A percentile compares a stretch with the other conserved stretches of the same genome.
phyloP scores from a whole-genome alignment of 78 protist genomes.

The Andalucia godoyi region DNA sequence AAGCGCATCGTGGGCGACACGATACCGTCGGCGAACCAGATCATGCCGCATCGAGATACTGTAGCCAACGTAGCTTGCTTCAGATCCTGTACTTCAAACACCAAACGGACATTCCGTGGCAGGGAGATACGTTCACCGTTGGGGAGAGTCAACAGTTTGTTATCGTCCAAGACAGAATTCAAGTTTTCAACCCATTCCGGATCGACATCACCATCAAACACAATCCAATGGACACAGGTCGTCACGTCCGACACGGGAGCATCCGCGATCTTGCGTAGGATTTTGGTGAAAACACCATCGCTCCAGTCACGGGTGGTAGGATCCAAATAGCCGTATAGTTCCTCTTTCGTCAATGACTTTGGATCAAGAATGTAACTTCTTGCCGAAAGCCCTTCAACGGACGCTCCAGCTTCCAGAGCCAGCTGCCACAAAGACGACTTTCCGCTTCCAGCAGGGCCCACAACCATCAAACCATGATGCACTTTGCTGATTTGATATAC shows the following conservation, averaged over 20 bases:
- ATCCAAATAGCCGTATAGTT: constrained; percentile 87
- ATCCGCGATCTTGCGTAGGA: constrained; percentile 69
- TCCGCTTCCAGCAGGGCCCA: constrained; percentile 88
- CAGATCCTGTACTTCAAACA: constrained; percentile 90
- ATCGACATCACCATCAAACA: constrained; percentile 98
- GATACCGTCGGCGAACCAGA: constrained; percentile 86
- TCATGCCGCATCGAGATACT: constrained; percentile 97
- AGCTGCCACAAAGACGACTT: constrained; percentile 81
- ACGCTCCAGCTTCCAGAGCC: constrained; percentile 61
- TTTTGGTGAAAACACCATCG: constrained; percentile 92
- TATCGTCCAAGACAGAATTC: constrained; percentile 95
- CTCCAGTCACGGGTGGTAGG: constrained; percentile 96
- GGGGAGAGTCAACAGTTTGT: constrained; percentile 93
- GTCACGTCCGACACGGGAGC: constrained; percentile 57
- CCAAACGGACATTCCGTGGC: constrained; percentile 75
- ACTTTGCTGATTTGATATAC: constrained; percentile 70
- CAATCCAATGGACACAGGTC: constrained; percentile 78
- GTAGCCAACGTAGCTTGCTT: constrained; percentile 96
- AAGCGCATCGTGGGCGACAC: constrained; percentile 4
- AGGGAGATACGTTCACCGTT: constrained; percentile 94
- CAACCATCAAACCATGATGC: constrained; percentile 92
- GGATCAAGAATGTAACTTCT: constrained; percentile 84
- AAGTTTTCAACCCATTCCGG: constrained; percentile 98
- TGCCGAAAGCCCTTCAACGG: constrained; percentile 29
- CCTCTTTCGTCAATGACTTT: constrained; percentile 89